phyloP scores from a whole-genome alignment of 352 stramenopile genomes.

The Globisporangium yorkense region DNA sequence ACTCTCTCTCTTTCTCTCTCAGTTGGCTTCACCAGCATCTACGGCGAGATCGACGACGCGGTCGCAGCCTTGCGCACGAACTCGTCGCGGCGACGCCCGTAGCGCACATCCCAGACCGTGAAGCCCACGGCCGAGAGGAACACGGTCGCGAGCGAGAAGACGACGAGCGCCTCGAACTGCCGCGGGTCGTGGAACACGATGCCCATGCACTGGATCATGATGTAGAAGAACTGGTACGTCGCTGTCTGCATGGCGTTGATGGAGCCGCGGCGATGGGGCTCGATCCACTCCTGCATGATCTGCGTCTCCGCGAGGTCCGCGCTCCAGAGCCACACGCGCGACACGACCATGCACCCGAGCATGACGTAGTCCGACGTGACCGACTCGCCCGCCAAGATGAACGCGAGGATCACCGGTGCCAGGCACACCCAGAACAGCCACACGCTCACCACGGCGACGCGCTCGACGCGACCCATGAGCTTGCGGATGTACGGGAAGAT shows the following conservation, averaged over 20 bases:
- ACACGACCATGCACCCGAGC: slow-evolving; percentile 40
- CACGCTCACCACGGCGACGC: slow-evolving; percentile 41
- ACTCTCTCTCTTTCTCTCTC: too few species aligned
- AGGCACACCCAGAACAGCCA: slow-evolving; percentile 62
- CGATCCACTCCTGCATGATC: slow-evolving; percentile 62
- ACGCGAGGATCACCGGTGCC: slow-evolving; percentile 27
- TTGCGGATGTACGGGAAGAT: slow-evolving; percentile 30
- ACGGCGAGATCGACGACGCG: neutral
- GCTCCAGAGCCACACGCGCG: slow-evolving; percentile 51
- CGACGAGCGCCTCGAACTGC: slow-evolving; percentile 51
- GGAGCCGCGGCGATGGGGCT: slow-evolving; percentile 34
- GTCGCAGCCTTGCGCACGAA: slow-evolving; percentile 16
- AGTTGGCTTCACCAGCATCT: neutral
- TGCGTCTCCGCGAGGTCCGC: slow-evolving; percentile 53
- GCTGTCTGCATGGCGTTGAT: slow-evolving; percentile 68
- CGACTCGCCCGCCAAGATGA: slow-evolving; percentile 38
- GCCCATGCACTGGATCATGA: slow-evolving; percentile 41
- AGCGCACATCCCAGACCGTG: slow-evolving; percentile 43
- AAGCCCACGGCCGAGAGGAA: slow-evolving; percentile 39
- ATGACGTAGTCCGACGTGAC: slow-evolving; percentile 48
- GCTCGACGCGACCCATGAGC: slow-evolving; percentile 30
- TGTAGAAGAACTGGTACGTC: slow-evolving; percentile 60
- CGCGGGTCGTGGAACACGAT: slow-evolving; percentile 45
- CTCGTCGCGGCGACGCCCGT: slow-evolving; percentile 30
- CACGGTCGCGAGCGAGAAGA: slow-evolving; percentile 44